These are phyloP conservation scores for Penicillium verrucosum DNA, from an alignment of 2,329 filamentous ascomycete species.

Conservation along the genomic window DNA sequence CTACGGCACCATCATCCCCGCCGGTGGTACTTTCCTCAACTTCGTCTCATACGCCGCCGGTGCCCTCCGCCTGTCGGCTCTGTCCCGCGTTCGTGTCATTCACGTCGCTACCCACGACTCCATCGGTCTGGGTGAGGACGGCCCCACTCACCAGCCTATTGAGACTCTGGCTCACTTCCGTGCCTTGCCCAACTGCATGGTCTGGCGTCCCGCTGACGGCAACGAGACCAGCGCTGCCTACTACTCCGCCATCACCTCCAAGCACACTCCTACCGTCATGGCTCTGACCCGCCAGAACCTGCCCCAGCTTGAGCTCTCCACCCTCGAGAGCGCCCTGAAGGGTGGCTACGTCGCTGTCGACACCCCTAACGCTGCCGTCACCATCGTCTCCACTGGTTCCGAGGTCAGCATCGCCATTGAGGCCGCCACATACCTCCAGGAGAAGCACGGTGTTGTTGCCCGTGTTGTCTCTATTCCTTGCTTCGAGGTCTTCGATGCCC, in stretches of 20 bases:
- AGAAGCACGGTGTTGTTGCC: constrained; percentile 81
- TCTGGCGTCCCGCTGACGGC: constrained; percentile 96
- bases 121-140: constrained; percentile 97
- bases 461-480: constrained; percentile 95
- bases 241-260: constrained; percentile 88
- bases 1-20: constrained; percentile 93
- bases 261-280: constrained; percentile 86
- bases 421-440: constrained; percentile 83
- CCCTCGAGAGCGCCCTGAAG: constrained; percentile 84
- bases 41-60: constrained; percentile 98
- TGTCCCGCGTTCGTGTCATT: constrained; percentile 87
- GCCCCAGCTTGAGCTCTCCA: constrained; percentile 92
- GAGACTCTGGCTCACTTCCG: constrained; percentile 98
- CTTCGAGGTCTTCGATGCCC: constrained; percentile 93
- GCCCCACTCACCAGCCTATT: constrained; percentile 97
- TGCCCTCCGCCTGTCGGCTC: constrained; percentile 86
- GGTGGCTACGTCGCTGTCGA: constrained; percentile 92
- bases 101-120: constrained; percentile 98
- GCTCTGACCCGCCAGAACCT: constrained; percentile 97
- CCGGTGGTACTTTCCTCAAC: constrained; percentile 96
- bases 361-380: constrained; percentile 77
- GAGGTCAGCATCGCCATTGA: constrained; percentile 94
- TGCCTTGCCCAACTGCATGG: constrained; percentile 97
- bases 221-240: constrained; percentile 98
- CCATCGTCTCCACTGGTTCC: constrained; percentile 90